These are phyloP conservation scores for Diaporthe amygdali DNA, from an alignment of 2,329 filamentous ascomycete species.

Conservation along the genomic window DNA sequence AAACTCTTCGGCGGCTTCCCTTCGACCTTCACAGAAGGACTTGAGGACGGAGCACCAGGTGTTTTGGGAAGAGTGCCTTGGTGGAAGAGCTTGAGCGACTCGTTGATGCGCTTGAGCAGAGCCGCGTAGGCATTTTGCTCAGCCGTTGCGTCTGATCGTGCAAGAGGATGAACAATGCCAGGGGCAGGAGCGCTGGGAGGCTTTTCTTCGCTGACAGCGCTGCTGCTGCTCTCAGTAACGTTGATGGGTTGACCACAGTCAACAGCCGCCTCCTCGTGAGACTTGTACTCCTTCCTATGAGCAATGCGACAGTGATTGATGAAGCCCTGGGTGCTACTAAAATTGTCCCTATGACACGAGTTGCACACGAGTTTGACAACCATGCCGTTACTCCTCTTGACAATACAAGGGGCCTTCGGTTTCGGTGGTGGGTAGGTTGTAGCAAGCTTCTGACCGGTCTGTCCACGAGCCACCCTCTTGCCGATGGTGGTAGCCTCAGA, in stretches of 20 bases:
- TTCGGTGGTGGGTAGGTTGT: conserved; percentile 76
- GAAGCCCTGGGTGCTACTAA: conserved; percentile 97
- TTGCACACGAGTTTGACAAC: conserved; percentile 90
- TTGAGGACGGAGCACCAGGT: conserved; percentile 37
- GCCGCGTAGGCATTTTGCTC: conserved; percentile 57
- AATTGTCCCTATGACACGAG: conserved; percentile 88
- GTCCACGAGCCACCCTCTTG: conserved; percentile 56
- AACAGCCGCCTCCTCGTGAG: conserved; percentile 90
- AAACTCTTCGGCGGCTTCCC: conserved; percentile 45
- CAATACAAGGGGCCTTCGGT: conserved; percentile 81
- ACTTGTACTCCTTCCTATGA: conserved; percentile 91
- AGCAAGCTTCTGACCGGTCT: conserved; percentile 67
- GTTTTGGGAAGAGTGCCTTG: conserved; percentile 57
- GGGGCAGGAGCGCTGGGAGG: conserved; percentile 37
- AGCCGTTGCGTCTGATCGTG: conserved; percentile 59
- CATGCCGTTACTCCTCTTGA: conserved; percentile 85
- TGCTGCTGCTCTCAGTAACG: conserved; percentile 60
- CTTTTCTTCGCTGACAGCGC: conserved; percentile 51
- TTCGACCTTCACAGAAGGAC: conserved; percentile 29
- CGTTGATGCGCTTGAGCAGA: conserved; percentile 58
- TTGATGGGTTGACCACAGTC: conserved; percentile 86
- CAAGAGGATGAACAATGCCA: conserved; percentile 67
- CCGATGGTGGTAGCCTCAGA: conserved; percentile 55
- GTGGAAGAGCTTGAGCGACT: conserved; percentile 57
- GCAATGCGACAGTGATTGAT: conserved; percentile 99